Percentiles rank a stretch among this genome's conserved stretches.
Conservation (phyloP, 176 grass and related monocot genomes). For the Microstegium vimineum region DNA sequence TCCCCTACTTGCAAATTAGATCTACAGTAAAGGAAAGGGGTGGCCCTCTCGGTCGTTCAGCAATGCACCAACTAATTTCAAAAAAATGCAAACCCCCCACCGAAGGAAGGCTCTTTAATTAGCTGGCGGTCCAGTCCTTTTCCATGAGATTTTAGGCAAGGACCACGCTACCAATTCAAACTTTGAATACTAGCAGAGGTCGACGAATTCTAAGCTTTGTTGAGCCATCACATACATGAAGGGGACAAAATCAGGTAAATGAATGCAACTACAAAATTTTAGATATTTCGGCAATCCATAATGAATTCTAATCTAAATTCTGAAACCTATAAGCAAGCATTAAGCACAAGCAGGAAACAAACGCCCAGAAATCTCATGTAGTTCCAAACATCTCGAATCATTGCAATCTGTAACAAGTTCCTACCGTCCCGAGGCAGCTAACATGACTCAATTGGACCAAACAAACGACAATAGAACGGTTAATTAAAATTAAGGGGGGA, state of each 20-base stretch:
- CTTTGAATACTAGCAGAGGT: neutral
- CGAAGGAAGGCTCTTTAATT: slow-evolving; percentile 7
- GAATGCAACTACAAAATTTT: neutral
- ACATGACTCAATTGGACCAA: neutral
- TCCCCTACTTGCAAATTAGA: neutral
- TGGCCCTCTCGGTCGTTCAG: neutral
- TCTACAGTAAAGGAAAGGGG: neutral
- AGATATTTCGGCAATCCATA: neutral
- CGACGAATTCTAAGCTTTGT: neutral
- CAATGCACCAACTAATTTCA: neutral
- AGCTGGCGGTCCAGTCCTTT: slow-evolving; percentile 4
- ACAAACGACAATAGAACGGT: neutral
- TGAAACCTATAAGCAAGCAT: neutral
- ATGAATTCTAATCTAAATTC: neutral
- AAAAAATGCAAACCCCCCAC: neutral
- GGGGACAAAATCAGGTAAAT: neutral
- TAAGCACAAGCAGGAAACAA: neutral
- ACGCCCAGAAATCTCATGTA: neutral
- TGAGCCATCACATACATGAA: neutral
- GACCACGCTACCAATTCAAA: neutral
- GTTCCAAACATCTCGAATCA: neutral
- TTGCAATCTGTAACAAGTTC: neutral
- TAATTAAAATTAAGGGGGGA: too few relatives aligned
- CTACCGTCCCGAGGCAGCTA: neutral
- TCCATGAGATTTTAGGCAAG: too few relatives aligned